A percentile compares a stretch with the other conserved stretches of the same genome.
Evolutionary conservation across 345 rosid species (phyloP).

Genomic region (Corchorus olitorius): DNA sequence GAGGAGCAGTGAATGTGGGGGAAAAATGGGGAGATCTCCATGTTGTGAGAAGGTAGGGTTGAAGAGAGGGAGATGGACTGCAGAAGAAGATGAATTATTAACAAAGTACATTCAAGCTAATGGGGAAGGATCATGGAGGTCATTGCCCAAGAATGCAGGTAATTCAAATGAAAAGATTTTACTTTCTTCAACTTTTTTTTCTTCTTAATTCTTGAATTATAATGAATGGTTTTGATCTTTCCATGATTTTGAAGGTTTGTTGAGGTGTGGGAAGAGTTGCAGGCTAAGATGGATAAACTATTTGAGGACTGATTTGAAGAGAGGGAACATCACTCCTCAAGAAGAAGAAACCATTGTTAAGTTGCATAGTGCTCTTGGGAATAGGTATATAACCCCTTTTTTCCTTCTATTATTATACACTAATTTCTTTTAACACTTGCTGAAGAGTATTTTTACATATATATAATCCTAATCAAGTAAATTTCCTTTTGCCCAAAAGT

Average conservation of each 20-base stretch:
- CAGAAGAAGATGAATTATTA: conserved; percentile 75
- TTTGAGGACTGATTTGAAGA: conserved; percentile 73
- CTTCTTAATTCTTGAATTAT: background rate
- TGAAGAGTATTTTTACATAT: no score
- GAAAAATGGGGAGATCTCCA: conserved; percentile 78
- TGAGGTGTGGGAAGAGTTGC: conserved; percentile 95
- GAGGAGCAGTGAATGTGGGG: background rate
- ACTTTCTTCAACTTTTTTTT: no score
- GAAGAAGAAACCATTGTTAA: conserved; percentile 78
- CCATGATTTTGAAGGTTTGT: conserved; percentile 42
- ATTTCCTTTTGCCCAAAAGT: no score
- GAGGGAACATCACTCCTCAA: conserved; percentile 75
- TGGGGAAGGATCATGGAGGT: conserved; percentile 91
- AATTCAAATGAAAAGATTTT: background rate
- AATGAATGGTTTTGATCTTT: background rate
- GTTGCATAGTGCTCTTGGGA: conserved; percentile 71
- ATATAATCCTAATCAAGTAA: no score
- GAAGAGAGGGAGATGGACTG: conserved; percentile 86
- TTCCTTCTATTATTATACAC: no score
- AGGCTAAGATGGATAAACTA: conserved; percentile 94
- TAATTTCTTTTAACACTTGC: no score
- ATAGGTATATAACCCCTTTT: conserved; percentile 53
- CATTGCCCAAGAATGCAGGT: conserved; percentile 91
- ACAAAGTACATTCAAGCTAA: conserved; percentile 61
- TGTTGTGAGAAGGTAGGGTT: conserved; percentile 89